Evolutionary conservation across 345 rosid species (phyloP).

Genomic region (Arabis alpina): DNA sequence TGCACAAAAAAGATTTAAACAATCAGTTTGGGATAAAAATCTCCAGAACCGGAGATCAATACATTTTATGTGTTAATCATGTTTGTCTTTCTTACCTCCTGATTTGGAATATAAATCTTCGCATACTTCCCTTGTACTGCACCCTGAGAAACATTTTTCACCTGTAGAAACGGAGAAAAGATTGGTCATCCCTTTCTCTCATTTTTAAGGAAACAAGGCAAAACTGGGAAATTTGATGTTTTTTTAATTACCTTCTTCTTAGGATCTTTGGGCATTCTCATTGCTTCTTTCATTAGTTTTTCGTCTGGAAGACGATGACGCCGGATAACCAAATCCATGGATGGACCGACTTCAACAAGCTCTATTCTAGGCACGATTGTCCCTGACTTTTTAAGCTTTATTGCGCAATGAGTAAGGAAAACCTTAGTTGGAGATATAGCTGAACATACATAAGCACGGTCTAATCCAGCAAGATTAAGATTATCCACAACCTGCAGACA

Average conservation of each 20-base stretch:
- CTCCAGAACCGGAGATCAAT: not conserved
- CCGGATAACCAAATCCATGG: slow-evolving; percentile 91
- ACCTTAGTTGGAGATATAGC: slow-evolving; percentile 75
- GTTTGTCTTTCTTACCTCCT: slow-evolving; percentile 62
- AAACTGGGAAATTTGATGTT: not conserved
- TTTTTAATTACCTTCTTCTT: slow-evolving; percentile 76
- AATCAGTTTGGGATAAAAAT: not conserved
- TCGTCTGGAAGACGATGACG: slow-evolving; percentile 93
- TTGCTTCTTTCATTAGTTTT: slow-evolving; percentile 76
- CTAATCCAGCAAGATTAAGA: slow-evolving; percentile 83
- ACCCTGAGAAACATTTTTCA: slow-evolving; percentile 74
- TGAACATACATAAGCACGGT: slow-evolving; percentile 82
- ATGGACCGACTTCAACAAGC: slow-evolving; percentile 92
- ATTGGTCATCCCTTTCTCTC: not conserved
- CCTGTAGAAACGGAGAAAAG: slow-evolving; percentile 47
- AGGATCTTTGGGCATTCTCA: slow-evolving; percentile 70
- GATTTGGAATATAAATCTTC: slow-evolving; percentile 89
- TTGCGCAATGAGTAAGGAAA: slow-evolving; percentile 75
- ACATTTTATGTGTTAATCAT: not conserved
- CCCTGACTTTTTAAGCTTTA: slow-evolving; percentile 88
- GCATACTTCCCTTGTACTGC: slow-evolving; percentile 66
- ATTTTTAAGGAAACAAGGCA: not conserved
- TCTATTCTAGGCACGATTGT: slow-evolving; percentile 87
- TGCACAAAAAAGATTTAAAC: slow-evolving; percentile 26
- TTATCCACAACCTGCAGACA: slow-evolving; percentile 78